These are phyloP conservation scores for Cicer cuneatum DNA, from an alignment of 306 rosid genomes.

Conservation along the genomic window DNA sequence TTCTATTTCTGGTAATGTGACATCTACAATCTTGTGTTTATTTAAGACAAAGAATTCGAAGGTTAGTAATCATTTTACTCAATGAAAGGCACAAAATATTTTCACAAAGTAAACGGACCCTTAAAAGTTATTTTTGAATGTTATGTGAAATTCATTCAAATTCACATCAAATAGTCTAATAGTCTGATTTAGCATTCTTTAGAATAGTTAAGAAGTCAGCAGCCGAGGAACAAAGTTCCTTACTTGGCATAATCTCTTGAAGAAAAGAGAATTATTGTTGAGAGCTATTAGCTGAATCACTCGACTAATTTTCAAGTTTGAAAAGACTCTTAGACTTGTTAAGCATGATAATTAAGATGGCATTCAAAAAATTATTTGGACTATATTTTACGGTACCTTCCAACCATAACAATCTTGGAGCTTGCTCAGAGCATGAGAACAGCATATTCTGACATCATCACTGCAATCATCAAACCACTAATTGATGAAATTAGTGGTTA, in stretches of 20 bases:
- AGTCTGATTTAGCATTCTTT: too few species aligned
- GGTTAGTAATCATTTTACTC: slow-evolving; percentile 33
- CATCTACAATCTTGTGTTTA: slow-evolving; percentile 64
- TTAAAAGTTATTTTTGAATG: too few species aligned
- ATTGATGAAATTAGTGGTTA: slow-evolving; percentile 73
- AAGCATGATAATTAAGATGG: background rate
- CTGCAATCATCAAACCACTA: slow-evolving; percentile 97
- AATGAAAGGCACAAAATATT: background rate
- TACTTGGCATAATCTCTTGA: too few species aligned
- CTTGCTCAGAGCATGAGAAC: slow-evolving; percentile 65
- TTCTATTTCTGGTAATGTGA: slow-evolving; percentile 92
- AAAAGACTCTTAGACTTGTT: too few species aligned
- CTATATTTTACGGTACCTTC: slow-evolving; percentile 60
- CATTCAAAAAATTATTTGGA: background rate
- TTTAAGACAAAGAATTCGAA: slow-evolving; percentile 37
- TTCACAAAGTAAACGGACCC: too few species aligned
- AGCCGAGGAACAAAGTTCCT: too few species aligned
- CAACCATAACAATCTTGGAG: slow-evolving; percentile 73
- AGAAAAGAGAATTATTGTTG: too few species aligned
- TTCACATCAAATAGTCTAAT: too few species aligned
- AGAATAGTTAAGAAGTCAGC: too few species aligned
- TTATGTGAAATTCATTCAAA: too few species aligned
- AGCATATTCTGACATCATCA: slow-evolving; percentile 73
- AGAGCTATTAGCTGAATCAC: too few species aligned
- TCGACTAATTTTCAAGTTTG: too few species aligned